Evolutionary conservation across 2,329 filamentous ascomycete genomes (phyloP).

Genomic region (Tolypocladium amazonense): DNA sequence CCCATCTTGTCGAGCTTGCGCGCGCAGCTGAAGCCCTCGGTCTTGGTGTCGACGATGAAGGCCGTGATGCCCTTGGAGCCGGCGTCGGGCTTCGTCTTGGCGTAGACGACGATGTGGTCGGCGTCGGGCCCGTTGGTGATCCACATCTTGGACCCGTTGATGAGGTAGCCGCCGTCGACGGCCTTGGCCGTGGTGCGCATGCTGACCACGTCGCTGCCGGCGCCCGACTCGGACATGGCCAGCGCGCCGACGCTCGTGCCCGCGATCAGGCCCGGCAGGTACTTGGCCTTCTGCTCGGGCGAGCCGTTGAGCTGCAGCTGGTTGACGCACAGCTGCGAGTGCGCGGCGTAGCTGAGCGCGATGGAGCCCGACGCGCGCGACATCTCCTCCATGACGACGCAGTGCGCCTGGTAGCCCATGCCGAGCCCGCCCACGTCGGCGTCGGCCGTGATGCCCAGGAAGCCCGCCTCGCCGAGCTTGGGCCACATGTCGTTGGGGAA

Average conservation of each 20-base stretch:
- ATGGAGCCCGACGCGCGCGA: constrained; percentile 77
- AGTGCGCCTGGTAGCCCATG: constrained; percentile 96
- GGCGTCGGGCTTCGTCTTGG: constrained; percentile 75
- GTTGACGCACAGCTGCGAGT: constrained; percentile 94
- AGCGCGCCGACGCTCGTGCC: constrained; percentile 77
- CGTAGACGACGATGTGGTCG: constrained; percentile 90
- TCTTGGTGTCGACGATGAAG: constrained; percentile 69
- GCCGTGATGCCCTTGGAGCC: constrained; percentile 89
- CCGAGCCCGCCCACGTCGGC: constrained; percentile 82
- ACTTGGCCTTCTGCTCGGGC: constrained; percentile 65
- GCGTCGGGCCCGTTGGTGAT: constrained; percentile 97
- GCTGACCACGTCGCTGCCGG: constrained; percentile 87
- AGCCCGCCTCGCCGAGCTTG: constrained; percentile 83
- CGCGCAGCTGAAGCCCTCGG: constrained; percentile 72
- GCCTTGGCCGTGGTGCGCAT: constrained; percentile 81
- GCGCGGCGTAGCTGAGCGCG: constrained; percentile 86
- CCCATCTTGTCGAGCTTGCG: constrained; percentile 95
- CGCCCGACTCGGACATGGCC: constrained; percentile 89
- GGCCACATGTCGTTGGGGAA: constrained; percentile 90
- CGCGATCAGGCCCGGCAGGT: constrained; percentile 70
- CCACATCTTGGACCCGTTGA: constrained; percentile 98
- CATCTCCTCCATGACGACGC: constrained; percentile 89
- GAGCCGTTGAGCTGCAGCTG: constrained; percentile 87
- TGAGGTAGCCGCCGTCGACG: constrained; percentile 72
- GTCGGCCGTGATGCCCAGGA: constrained; percentile 87